Conservation (phyloP, 169 alveolate genomes). For the Eimeria sp. region DNA sequence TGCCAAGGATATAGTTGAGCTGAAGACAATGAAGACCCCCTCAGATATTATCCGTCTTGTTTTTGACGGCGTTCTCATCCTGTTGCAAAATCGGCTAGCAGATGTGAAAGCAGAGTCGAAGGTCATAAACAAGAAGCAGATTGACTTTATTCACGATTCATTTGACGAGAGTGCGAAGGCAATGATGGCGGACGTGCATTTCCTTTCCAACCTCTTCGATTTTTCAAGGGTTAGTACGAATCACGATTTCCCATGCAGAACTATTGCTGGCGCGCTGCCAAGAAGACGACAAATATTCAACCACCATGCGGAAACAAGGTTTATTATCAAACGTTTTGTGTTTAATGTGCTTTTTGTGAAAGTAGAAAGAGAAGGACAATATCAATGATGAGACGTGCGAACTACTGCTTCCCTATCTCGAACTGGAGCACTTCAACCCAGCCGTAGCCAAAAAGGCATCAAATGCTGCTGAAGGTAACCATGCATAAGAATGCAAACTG, state of each 20-base stretch:
- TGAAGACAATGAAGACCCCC: conserved; percentile 95
- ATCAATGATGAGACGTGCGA: conserved; percentile 98
- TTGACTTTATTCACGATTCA: conserved; percentile 95
- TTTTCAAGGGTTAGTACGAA: conserved; percentile 89
- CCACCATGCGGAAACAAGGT: neutral
- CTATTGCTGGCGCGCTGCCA: neutral
- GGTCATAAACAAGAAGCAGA: conserved; percentile 90
- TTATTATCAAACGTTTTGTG: neutral
- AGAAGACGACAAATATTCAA: neutral
- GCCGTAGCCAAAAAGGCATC: conserved; percentile 92
- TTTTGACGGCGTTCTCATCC: conserved; percentile 94
- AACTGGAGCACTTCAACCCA: conserved; percentile 88
- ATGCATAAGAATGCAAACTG: neutral
- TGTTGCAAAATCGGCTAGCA: conserved; percentile 88
- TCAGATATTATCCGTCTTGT: conserved; percentile 96
- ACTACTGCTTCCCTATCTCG: conserved; percentile 96
- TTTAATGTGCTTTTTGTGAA: neutral
- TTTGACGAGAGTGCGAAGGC: conserved; percentile 95
- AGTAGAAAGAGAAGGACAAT: conserved; percentile 93
- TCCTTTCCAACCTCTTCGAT: conserved; percentile 92
- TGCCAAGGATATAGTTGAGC: conserved; percentile 95
- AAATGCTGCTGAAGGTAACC: conserved; percentile 88
- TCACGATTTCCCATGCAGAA: neutral
- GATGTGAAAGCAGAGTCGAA: conserved; percentile 86
- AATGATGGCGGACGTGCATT: conserved; percentile 92